Conservation (phyloP, 352 stramenopile species). For the Phytophthora fragariaefolia region DNA sequence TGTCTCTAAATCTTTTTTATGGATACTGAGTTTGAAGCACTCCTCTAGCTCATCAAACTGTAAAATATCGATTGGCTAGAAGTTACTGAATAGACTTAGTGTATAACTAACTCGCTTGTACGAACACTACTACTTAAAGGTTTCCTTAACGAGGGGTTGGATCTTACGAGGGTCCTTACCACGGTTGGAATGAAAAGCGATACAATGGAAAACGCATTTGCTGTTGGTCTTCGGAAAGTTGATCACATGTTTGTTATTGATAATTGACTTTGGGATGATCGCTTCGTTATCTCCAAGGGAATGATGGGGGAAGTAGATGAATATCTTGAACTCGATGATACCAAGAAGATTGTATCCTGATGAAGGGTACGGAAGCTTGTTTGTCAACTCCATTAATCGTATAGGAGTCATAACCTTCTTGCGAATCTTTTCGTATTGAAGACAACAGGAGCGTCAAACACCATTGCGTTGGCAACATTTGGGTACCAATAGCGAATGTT, state of each 20-base stretch:
- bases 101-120: slow-evolving; percentile 12
- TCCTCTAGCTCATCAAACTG: slow-evolving; percentile 18
- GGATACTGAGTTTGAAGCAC: slow-evolving; percentile 8
- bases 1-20: background rate
- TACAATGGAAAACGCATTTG: slow-evolving; percentile 14
- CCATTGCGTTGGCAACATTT: background rate
- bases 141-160: slow-evolving; percentile 2
- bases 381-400: slow-evolving; percentile 1
- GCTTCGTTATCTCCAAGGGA: background rate
- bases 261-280: background rate
- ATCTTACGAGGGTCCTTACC: slow-evolving; percentile 7
- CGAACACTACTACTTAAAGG: slow-evolving; percentile 6
- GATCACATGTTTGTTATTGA: slow-evolving; percentile 7
- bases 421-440: slow-evolving; percentile 7
- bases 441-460: slow-evolving; percentile 16
- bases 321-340: background rate
- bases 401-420: slow-evolving; percentile 5
- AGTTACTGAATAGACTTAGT: slow-evolving; percentile 6
- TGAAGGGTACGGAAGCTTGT: slow-evolving; percentile 1
- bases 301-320: background rate
- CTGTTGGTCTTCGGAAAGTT: slow-evolving; percentile 20
- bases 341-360: too few species aligned
- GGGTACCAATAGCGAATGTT: slow-evolving; percentile 3
- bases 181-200: too few species aligned
- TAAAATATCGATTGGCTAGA: slow-evolving; percentile 11